These are phyloP conservation scores for Coleophoma eucalyptorum DNA, from an alignment of 2,329 filamentous ascomycete genomes.

Conservation along the genomic window DNA sequence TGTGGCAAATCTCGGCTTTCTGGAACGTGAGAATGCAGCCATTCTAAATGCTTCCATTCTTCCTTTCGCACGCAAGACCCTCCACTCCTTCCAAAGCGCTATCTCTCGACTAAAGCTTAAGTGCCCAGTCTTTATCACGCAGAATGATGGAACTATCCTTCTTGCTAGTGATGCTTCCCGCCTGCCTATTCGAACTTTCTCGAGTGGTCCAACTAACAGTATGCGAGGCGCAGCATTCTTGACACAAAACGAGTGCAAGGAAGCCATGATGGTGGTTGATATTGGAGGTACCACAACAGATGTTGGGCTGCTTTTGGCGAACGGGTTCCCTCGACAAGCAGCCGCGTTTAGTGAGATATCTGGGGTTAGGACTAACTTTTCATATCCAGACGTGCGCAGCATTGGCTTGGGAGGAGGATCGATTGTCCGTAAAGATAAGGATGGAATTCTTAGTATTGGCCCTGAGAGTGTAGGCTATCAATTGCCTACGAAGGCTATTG, in stretches of 20 bases:
- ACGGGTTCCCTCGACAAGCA: conserved; percentile 54
- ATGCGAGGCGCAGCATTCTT: conserved; percentile 60
- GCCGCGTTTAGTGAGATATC: conserved; percentile 51
- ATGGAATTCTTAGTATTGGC: conserved; percentile 49
- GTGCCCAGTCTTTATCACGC: conserved; percentile 52
- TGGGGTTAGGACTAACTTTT: conserved; percentile 53
- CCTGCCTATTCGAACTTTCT: conserved; percentile 56
- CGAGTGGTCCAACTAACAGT: conserved; percentile 57
- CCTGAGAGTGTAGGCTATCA: conserved; percentile 52
- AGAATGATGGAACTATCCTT: conserved; percentile 58
- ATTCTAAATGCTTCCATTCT: conserved; percentile 60
- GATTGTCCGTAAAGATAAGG: conserved; percentile 26
- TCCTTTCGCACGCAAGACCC: conserved; percentile 48
- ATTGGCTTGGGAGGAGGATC: conserved; percentile 53
- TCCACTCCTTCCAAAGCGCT: conserved; percentile 47
- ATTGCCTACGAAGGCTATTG: conserved; percentile 39
- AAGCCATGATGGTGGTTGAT: conserved; percentile 45
- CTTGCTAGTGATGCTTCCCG: conserved; percentile 45
- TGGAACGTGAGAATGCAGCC: conserved; percentile 59
- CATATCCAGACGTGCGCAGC: conserved; percentile 48
- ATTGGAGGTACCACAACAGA: conserved; percentile 57
- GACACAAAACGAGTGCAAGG: conserved; percentile 29
- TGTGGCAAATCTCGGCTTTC: conserved; percentile 41
- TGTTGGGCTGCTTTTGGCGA: conserved; percentile 49
- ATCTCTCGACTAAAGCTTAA: conserved; percentile 45